Evolutionary conservation across 2,329 filamentous ascomycete genomes (phyloP), one percentile per base, ranked within the genome.

Genomic region (Hypoxylon sp.): DNA sequence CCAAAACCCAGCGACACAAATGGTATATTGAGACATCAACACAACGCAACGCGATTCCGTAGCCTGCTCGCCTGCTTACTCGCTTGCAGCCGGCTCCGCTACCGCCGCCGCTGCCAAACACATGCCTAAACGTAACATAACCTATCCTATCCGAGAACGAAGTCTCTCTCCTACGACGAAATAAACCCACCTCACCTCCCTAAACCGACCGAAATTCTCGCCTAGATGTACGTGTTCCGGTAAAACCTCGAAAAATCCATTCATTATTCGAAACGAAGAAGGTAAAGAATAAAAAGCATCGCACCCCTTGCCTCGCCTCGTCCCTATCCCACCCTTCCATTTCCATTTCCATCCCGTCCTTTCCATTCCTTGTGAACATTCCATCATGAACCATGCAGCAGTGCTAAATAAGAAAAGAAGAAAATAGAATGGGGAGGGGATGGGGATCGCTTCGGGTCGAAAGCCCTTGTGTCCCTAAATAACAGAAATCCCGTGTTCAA

Each of bases 1-100:
- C 45, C n/a, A 51, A 52, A 61, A 57, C 28, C 64, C 58, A 46
- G 45, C 51, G 60, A 64, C 48, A 23, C 68, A 68, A 70, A 68
- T 70, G 68, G 68, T 68, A 70, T 70, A 70, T 70, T 64, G 61
- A 62, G 34, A 60, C 45, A 50, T 49, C 53, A 55, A 63, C 21
- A 59, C 21, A 36, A 65, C 28, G 36, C 32, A 30, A 25, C 10
- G 25, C n/a, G 32, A 51, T 49, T 23, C 48, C 21, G 41, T 25
- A 59, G 14, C 34, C 34, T 38, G 34, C 34, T 38, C 14, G 34
- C 34, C 19, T 4, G 38, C 38, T 9, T 17, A n/a, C 36, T 41
- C 9, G 23, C 25, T 52, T 34, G 36, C 28, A 34, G 50, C 38
- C 32, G 19, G 21, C 56, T 64, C 50, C 34, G 11, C 4, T 14